phyloP scores from a whole-genome alignment of 1,139 yeast genomes.

The Taphrina communis region DNA sequence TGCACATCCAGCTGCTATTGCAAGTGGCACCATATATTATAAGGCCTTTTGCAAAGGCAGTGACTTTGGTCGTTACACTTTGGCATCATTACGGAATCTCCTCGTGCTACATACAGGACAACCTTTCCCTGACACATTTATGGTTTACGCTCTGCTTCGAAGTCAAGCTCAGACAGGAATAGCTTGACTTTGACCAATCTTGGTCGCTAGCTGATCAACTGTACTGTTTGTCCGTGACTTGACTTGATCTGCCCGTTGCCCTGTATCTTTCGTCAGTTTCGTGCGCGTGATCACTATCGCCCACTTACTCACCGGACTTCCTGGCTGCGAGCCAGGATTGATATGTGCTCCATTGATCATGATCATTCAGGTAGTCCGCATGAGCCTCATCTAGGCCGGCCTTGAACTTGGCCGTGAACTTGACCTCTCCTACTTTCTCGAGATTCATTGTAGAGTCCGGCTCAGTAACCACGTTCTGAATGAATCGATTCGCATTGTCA shows the following conservation, averaged over 20 bases:
- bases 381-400: constrained; percentile 32
- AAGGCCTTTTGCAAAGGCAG: too few species aligned
- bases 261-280: neutral
- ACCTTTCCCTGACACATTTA: neutral
- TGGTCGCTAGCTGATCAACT: constrained; percentile 7
- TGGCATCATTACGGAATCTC: too few species aligned
- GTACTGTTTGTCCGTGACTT: constrained; percentile 16
- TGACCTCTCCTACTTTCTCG: constrained; percentile 39
- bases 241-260: constrained; percentile 37
- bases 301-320: constrained; percentile 38
- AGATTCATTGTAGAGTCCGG: constrained; percentile 27
- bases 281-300: neutral
- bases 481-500: constrained; percentile 34
- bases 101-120: too few species aligned
- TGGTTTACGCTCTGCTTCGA: neutral
- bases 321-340: constrained; percentile 37
- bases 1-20: too few species aligned
- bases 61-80: too few species aligned
- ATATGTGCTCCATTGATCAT: constrained; percentile 35
- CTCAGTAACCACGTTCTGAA: constrained; percentile 35
- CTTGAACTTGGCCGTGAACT: constrained; percentile 37
- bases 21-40: too few species aligned
- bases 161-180: neutral
- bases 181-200: constrained; percentile 6
- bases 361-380: constrained; percentile 29